Evolutionary conservation across 495 filamentous ascomycete genomes (phyloP).

Genomic region (Aspergillus steynii): DNA sequence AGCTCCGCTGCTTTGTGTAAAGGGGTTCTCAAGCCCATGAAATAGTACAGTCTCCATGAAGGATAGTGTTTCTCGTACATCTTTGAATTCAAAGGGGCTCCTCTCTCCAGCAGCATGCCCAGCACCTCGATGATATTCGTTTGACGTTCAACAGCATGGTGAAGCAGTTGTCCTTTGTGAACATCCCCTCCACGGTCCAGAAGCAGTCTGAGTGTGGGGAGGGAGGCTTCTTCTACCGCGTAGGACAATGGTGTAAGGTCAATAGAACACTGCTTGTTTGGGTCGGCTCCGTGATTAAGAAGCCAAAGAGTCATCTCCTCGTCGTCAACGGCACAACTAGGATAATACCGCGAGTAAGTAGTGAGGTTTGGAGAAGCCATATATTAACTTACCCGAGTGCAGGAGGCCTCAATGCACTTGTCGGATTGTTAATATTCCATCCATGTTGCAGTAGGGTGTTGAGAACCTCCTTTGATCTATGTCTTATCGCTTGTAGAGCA

Average conservation of each 20-base stretch:
- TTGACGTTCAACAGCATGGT: slow-evolving; percentile 18
- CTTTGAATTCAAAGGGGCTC: slow-evolving; percentile 15
- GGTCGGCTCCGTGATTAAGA: slow-evolving; percentile 23
- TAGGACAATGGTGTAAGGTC: slow-evolving; percentile 22
- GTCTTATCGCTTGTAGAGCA: not conserved
- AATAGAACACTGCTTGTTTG: slow-evolving; percentile 20
- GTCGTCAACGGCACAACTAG: slow-evolving; percentile 18
- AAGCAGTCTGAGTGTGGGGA: slow-evolving; percentile 19
- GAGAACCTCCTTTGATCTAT: slow-evolving; percentile 1
- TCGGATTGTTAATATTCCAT: slow-evolving; percentile 22
- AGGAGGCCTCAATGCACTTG: slow-evolving; percentile 17
- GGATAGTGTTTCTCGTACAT: slow-evolving; percentile 20
- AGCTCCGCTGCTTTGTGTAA: slow-evolving; percentile 19
- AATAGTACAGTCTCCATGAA: slow-evolving; percentile 12
- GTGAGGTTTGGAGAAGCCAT: not conserved
- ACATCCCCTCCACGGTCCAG: slow-evolving; percentile 18
- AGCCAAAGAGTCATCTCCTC: slow-evolving; percentile 25
- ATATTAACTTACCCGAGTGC: slow-evolving; percentile 15
- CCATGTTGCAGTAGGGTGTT: not conserved
- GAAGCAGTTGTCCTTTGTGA: slow-evolving; percentile 23
- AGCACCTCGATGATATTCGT: slow-evolving; percentile 17
- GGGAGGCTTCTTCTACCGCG: slow-evolving; percentile 19
- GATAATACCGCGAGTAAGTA: slow-evolving; percentile 5
- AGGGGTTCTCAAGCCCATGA: slow-evolving; percentile 15
- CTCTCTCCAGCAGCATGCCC: slow-evolving; percentile 16